Evolutionary conservation across 140 eudicot genomes (phyloP), one percentile per base, ranked within the genome.

Genomic region (Cichorium intybus): DNA sequence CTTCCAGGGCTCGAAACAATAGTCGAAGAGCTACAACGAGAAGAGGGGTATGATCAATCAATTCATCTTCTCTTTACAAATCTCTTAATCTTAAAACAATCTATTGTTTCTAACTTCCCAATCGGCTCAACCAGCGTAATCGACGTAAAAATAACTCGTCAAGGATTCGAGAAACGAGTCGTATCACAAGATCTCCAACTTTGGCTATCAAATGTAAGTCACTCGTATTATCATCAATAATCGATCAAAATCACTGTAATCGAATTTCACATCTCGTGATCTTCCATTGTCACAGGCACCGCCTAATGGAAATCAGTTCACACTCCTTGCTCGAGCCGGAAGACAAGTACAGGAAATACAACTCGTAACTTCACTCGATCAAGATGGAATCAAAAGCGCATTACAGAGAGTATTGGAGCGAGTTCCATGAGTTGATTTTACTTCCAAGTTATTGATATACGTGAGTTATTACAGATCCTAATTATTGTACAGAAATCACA

Each of bases 321-420:
- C 90, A 17, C 85, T 93, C 62, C 94, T 93, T 62, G 99, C 99
- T 59, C 95, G 99, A 50, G 99, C 97, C 12, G 99, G 99, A 57
- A 71, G 99, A 83, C 97, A 93, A 82, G 99, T 93, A 35, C 99
- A 93, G 51, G 97, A 88, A 76, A 88, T 93, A 69, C 99, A 81
- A 41, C 66, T 93, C 53, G 73, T 75, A 26, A 93, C 99, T 14
- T 71, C 89, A 59, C 99, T 93, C 54, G 74, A 85, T 81, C 99
- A 88, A 85, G 97, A 83, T 7, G 99, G 99, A 26, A 85, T 93
- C 34, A 93, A 93, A 69, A 69, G 39, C 64, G 95, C 99, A 12
- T 52, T 93, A 69, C 93, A 85, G 71, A 80, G 86, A 64, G 99
- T 88, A 18, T 73, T 93, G 26, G 99, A 88, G 53, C 95, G 98